Conservation (phyloP, 768 basidiomycete genomes). For the Holtermanniella nyarrowii region DNA sequence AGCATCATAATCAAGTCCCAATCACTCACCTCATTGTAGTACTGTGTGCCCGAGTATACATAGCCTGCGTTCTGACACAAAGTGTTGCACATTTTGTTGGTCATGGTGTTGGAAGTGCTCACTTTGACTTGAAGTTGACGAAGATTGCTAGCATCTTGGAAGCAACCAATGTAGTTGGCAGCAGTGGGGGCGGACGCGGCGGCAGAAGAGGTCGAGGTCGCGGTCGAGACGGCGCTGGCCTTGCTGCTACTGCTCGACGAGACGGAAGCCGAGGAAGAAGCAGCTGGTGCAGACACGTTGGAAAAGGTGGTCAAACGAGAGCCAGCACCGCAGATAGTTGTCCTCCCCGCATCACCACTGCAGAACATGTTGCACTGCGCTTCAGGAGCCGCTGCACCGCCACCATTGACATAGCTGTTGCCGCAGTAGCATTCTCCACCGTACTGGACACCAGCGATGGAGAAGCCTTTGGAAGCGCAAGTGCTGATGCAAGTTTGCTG, state of each 20-base stretch:
- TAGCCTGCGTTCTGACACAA: conserved; percentile 52
- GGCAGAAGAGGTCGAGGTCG: conserved; percentile 3
- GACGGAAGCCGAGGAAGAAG: not conserved
- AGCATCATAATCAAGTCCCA: not conserved
- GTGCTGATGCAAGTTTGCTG: conserved; percentile 54
- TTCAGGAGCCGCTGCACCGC: conserved; percentile 45
- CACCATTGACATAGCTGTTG: conserved; percentile 54
- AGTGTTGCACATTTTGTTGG: conserved; percentile 56
- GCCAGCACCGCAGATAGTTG: conserved; percentile 27
- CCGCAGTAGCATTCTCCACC: conserved; percentile 50
- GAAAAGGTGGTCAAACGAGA: conserved; percentile 20
- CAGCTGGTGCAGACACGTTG: conserved; percentile 1
- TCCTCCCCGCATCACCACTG: conserved; percentile 50
- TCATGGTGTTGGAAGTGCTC: conserved; percentile 43
- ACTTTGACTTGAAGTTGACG: not conserved
- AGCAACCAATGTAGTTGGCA: conserved; percentile 3
- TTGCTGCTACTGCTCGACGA: not conserved
- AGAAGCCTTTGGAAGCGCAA: conserved; percentile 53
- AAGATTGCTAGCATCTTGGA: not conserved
- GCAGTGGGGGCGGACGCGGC: conserved; percentile 5
- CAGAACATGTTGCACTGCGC: conserved; percentile 64
- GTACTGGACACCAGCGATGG: conserved; percentile 49
- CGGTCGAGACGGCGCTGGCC: not conserved
- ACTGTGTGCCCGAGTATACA: conserved; percentile 51
- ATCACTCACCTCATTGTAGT: not conserved